Base-by-base conservation (phyloP, 176 grass and related monocot species). In the Cymbopogon citratus region DNA sequence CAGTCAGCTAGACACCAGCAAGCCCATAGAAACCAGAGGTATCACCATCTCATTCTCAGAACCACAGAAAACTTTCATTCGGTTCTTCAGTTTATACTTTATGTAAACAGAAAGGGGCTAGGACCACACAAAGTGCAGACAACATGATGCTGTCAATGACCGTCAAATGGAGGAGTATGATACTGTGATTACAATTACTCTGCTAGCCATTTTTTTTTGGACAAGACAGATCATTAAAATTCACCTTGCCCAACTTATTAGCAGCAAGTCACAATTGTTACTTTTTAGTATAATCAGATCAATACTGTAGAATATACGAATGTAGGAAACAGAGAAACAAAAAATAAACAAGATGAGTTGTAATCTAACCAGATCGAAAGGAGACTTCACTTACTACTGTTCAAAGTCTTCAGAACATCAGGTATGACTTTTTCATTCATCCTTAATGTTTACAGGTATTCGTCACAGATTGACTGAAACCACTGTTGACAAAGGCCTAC, bases 81-180 rank as follows among this genome's bases (percentile, higher is more conserved):
- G 14, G 14, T 4, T 25, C 34, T 44, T 44, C 63, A 68, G 48
- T 35, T 62, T 34, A 54, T 66, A 28, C 3, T 28, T 15, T 43
- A 63, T 12, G 13, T 27, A 13, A 71, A 46, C 39, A 71, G 1
- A 39, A 10, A 44, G 34, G 40, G 54, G 13, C 44, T 62, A 73
- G 75, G 40, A 79, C 56, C 75, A 31, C 54, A 72, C 15, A 38
- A 73, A 39, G 39, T 71, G 66, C 83, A 61, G 74, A 69, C 65
- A 36, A 15, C 27, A 54, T 79, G 54, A 63, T 78, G 40, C 28
- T 85, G 65, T 40, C 75, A 79, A 52, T 71, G 67, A 72, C 66
- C 18, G n/a, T 75, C 35, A 75, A 73, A 73, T 54, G 62, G 7
- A 71, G 41, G 46, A 49, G 69, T 5, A 2, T 26, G 19, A 13